Evolutionary conservation across 73 alveolate genomes (phyloP).

Genomic region (Tetrahymena malaccensis): DNA sequence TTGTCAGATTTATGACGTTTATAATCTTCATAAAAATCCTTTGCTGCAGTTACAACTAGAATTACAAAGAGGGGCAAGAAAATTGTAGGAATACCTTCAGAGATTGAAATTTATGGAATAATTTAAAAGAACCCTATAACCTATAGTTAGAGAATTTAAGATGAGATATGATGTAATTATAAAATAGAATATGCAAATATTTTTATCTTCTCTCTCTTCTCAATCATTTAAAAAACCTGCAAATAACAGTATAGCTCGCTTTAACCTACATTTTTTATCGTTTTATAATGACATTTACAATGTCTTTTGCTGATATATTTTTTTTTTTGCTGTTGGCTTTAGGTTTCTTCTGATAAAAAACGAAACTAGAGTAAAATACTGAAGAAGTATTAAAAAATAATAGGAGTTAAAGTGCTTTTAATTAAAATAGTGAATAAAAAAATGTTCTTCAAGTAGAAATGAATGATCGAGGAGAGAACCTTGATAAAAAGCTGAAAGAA

Average conservation of each 20-base stretch:
- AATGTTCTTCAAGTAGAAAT: conserved; percentile 32
- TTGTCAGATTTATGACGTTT: conserved; percentile 82
- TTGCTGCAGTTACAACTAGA: conserved; percentile 72
- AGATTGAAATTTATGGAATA: conserved; percentile 73
- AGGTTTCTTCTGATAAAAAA: background rate
- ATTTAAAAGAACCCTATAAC: conserved; percentile 40
- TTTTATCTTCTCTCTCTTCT: background rate
- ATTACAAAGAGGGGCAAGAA: conserved; percentile 79
- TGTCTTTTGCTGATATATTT: background rate
- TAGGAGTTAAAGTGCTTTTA: background rate
- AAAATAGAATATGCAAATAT: background rate
- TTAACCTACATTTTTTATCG: background rate
- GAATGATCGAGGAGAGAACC: background rate
- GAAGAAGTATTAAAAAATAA: background rate
- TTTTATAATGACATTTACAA: background rate
- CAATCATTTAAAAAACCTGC: background rate
- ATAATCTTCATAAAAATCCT: conserved; percentile 92
- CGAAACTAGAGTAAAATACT: background rate
- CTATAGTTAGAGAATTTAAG: background rate
- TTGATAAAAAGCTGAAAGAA: background rate
- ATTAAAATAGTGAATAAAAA: background rate
- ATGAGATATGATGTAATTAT: background rate
- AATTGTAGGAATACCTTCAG: conserved; percentile 76
- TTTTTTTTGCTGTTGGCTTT: background rate
- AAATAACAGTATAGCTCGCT: no score